phyloP scores from a whole-genome alignment of 805 yeast species.

The Ogataea neopini region DNA sequence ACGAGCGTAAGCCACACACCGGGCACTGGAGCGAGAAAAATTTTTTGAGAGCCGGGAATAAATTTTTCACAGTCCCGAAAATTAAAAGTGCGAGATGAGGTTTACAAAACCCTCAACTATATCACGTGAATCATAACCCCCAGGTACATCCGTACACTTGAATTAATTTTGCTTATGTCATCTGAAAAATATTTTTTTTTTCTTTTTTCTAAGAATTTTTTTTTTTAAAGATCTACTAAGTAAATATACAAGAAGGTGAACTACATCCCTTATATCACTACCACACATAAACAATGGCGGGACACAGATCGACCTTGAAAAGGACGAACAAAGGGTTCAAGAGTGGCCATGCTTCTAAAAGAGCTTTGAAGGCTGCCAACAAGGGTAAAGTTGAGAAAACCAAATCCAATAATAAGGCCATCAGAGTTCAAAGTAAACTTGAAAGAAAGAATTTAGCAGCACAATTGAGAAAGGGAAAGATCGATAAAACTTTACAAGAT shows the following conservation, averaged over 20 bases:
- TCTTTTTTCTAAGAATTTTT: constrained; percentile 3
- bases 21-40: neutral
- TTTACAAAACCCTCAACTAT: constrained; percentile 9
- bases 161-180: neutral
- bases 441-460: constrained; percentile 78
- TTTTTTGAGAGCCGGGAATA: constrained; percentile 7
- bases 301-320: constrained; percentile 83
- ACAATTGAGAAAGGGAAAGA: constrained; percentile 76
- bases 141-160: neutral
- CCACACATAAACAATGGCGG: constrained; percentile 50
- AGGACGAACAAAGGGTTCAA: constrained; percentile 89
- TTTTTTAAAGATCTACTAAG: constrained; percentile 4
- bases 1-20: constrained; percentile 3
- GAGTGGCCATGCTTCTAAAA: constrained; percentile 86
- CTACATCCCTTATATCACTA: neutral
- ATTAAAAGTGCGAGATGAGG: neutral
- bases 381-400: constrained; percentile 89
- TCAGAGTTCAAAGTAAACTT: constrained; percentile 43
- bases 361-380: constrained; percentile 73
- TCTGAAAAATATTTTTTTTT: constrained; percentile 6
- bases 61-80: constrained; percentile 19
- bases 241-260: no score
- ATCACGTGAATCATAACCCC: constrained; percentile 11
- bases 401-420: constrained; percentile 36
- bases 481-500: constrained; percentile 54